Base-by-base conservation (phyloP, 2,329 filamentous ascomycete genomes). In the Trichoderma oligosporum region DNA sequence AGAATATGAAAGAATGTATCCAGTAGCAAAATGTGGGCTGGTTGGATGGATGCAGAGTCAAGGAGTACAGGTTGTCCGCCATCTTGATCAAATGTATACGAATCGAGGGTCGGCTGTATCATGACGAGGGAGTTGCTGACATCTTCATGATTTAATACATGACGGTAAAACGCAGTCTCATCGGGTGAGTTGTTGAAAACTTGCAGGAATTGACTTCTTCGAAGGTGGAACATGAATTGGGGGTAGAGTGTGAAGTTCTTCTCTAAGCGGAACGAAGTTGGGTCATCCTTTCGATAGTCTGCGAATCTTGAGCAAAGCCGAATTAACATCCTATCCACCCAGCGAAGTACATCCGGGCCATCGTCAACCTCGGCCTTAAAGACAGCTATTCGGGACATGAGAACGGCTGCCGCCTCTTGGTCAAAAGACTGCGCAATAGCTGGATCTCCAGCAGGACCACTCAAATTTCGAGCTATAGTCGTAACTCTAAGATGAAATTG, bases 1-100 rank as follows among this genome's bases (percentile, higher is more conserved):
- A 99, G 84, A 61, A 99, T 99, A 72, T 99, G 94, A 83, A 99
- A 99, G 80, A 99, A 99, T 0, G 94, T 97, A 68, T 99, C 94
- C 56, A 99, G 86, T 9, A 99, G 84, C 49, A 99, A 82, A 60
- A 97, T 89, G 60, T 96, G 95, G 20, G 92, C 89, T 8, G 91
- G 88, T 70, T 97, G 93, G 65, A 99, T 99, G 5, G 91, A 97
- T 33, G 91, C 92, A 12, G 93, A 97, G 72, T 99, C 94, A 33
- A 99, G 82, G 22, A 99, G 78, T n/a, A 99, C 94, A 2, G 94
- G 93, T 62, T 92, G 85, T 45, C 90, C 88, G 24, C 92, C 92
- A 60, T 97, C 93, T 67, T 96, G 91, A 65, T 97, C 93, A 69
- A 99, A 92, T 2, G 91, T 96, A 74, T 99, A 99, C 31, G 91